Evolutionary conservation across 352 stramenopile species (phyloP).

Genomic region (Saprolegnia diclina): DNA sequence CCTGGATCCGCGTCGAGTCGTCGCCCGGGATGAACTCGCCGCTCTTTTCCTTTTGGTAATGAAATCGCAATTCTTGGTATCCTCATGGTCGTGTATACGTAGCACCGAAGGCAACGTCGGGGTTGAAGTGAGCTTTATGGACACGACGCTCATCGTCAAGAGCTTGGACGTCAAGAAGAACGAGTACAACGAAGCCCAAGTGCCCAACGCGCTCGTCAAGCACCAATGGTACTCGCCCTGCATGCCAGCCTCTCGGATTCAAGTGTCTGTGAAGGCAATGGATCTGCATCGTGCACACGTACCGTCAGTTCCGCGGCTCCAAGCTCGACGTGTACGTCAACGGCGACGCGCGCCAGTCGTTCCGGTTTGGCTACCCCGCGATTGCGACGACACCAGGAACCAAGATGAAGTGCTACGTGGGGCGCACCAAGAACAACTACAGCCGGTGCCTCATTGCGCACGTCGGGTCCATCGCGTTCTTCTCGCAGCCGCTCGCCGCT

Average conservation of each 20-base stretch:
- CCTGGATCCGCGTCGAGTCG: slow-evolving; percentile 80
- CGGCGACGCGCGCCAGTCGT: slow-evolving; percentile 59
- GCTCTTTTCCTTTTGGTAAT: slow-evolving; percentile 75
- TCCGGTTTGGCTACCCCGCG: slow-evolving; percentile 73
- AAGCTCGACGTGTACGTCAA: slow-evolving; percentile 81
- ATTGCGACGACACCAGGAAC: slow-evolving; percentile 56
- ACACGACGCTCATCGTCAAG: slow-evolving; percentile 68
- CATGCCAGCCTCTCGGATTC: slow-evolving; percentile 59
- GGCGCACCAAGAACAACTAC: slow-evolving; percentile 64
- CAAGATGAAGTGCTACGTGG: slow-evolving; percentile 71
- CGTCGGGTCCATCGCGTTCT: slow-evolving; percentile 44
- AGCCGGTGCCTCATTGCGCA: slow-evolving; percentile 45
- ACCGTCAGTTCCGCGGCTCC: slow-evolving; percentile 73
- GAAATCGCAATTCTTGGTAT: not conserved
- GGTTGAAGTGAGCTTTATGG: slow-evolving; percentile 71
- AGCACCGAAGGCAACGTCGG: slow-evolving; percentile 68
- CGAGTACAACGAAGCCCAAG: slow-evolving; percentile 27
- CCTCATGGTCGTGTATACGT: slow-evolving; percentile 10
- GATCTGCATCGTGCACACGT: slow-evolving; percentile 77
- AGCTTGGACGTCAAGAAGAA: slow-evolving; percentile 85
- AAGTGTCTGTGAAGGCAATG: slow-evolving; percentile 60
- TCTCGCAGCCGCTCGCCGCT: slow-evolving; percentile 43
- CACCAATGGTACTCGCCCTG: slow-evolving; percentile 55
- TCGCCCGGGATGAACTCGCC: slow-evolving; percentile 60
- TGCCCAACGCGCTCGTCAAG: slow-evolving; percentile 22